A percentile compares a stretch with the other conserved stretches of the same genome.
These are phyloP conservation scores for Fusarium mundagurra DNA, from an alignment of 2,329 filamentous ascomycete genomes.

Conservation along the genomic window DNA sequence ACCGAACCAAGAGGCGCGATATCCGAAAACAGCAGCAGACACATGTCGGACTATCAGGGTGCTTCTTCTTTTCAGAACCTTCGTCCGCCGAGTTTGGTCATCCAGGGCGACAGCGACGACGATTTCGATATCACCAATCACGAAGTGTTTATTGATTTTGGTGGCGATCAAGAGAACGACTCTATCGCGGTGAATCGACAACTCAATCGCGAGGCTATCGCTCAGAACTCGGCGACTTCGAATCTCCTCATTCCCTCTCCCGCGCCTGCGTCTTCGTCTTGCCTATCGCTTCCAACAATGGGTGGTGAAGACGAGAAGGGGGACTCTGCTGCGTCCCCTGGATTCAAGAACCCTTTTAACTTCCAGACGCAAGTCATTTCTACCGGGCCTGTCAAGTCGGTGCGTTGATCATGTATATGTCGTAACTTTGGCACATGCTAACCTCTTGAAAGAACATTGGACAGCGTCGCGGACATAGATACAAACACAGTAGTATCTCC, in stretches of 20 bases:
- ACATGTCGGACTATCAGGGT: constrained; percentile 38
- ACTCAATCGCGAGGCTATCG: constrained; percentile 27
- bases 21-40: constrained; percentile 30
- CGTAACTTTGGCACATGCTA: background rate
- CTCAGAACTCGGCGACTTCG: constrained; percentile 28
- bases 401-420: constrained; percentile 53
- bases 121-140: constrained; percentile 9
- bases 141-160: constrained; percentile 12
- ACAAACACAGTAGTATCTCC: constrained; percentile 96
- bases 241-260: constrained; percentile 32
- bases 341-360: constrained; percentile 82
- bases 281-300: constrained; percentile 32
- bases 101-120: constrained; percentile 36
- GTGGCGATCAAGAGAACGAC: constrained; percentile 10
- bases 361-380: constrained; percentile 86
- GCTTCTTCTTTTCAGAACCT: constrained; percentile 33
- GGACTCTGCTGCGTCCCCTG: constrained; percentile 35
- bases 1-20: constrained; percentile 24
- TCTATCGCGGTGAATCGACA: constrained; percentile 16
- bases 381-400: constrained; percentile 80
- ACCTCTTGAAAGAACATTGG: constrained; percentile 75
- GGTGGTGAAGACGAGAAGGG: constrained; percentile 17
- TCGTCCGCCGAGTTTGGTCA: constrained; percentile 41
- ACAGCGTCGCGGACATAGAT: constrained; percentile 93
- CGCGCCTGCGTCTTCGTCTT: constrained; percentile 23